Conservation (phyloP, 192 early-diverging fungal genomes). For the Entophlyctis helioformis region DNA sequence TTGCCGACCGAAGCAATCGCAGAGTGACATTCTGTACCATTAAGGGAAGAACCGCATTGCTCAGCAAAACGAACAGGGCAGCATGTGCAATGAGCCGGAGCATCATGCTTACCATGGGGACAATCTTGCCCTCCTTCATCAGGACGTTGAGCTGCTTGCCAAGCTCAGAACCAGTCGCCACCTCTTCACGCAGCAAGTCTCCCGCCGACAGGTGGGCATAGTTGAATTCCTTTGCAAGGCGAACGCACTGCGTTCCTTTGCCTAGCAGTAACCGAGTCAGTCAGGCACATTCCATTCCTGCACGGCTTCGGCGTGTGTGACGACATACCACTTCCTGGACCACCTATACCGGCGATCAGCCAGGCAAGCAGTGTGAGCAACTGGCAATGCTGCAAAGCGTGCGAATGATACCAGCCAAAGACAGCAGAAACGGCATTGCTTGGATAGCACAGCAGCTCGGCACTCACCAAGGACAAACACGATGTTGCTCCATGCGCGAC, state of each 20-base stretch:
- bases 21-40: conserved; percentile 7
- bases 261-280: conserved; percentile 2
- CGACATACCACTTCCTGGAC: no score
- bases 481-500: conserved; percentile 36
- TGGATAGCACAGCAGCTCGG: no score
- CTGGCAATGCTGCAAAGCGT: no score
- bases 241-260: conserved; percentile 77
- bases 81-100: no score
- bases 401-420: no score
- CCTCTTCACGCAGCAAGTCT: conserved; percentile 89
- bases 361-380: no score
- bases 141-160: conserved; percentile 75
- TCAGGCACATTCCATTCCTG: no score
- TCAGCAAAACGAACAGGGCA: no score
- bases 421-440: no score
- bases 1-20: conserved; percentile 29
- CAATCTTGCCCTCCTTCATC: conserved; percentile 91
- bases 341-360: no score
- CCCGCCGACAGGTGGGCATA: conserved; percentile 93
- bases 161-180: conserved; percentile 26
- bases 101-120: conserved; percentile 55
- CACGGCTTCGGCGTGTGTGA: no score
- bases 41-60: no score
- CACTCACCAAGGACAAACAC: conserved; percentile 31
- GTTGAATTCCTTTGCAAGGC: conserved; percentile 75